A percentile compares a stretch with the other conserved stretches of the same genome.
These are phyloP conservation scores for Xylaria sp. DNA, from an alignment of 2,329 filamentous ascomycete genomes.

Conservation along the genomic window DNA sequence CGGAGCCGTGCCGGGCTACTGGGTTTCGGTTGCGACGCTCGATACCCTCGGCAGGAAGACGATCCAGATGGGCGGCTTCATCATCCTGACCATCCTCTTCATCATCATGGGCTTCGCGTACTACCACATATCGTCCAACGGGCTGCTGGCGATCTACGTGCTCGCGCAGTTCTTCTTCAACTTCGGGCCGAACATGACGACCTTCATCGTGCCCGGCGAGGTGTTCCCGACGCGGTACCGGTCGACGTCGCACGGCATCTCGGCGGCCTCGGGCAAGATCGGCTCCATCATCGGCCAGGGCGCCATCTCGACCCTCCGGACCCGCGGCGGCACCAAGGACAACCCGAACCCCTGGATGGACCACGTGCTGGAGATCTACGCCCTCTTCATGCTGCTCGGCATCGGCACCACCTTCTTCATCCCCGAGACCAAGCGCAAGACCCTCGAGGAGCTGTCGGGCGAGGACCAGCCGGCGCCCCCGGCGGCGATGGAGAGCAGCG, in stretches of 20 bases:
- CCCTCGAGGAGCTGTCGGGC: slow-evolving; percentile 65
- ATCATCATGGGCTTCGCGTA: slow-evolving; percentile 66
- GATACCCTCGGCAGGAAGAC: slow-evolving; percentile 78
- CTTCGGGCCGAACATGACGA: slow-evolving; percentile 61
- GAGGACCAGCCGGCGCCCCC: slow-evolving; percentile 32
- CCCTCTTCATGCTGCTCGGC: slow-evolving; percentile 76
- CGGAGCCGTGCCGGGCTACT: slow-evolving; percentile 80
- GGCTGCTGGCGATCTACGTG: slow-evolving; percentile 58
- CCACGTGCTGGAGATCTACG: slow-evolving; percentile 75
- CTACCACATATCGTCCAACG: slow-evolving; percentile 53
- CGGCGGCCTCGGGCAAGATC: slow-evolving; percentile 57
- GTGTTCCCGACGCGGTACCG: slow-evolving; percentile 60
- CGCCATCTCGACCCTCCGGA: slow-evolving; percentile 58
- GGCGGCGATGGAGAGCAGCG: neutral
- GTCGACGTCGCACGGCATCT: slow-evolving; percentile 61
- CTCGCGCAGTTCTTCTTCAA: slow-evolving; percentile 64
- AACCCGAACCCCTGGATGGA: slow-evolving; percentile 67
- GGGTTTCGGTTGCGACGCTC: slow-evolving; percentile 74
- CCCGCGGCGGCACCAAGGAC: slow-evolving; percentile 43
- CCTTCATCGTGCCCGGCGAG: slow-evolving; percentile 60
- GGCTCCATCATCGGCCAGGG: slow-evolving; percentile 61
- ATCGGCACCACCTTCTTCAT: slow-evolving; percentile 70
- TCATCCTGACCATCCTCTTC: slow-evolving; percentile 59
- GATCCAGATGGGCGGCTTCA: slow-evolving; percentile 69
- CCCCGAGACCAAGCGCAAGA: slow-evolving; percentile 74